A percentile compares a stretch with the other conserved stretches of the same genome.
These are phyloP conservation scores for Diaporthe vaccinii DNA, from an alignment of 2,329 filamentous ascomycete genomes.

Conservation along the genomic window DNA sequence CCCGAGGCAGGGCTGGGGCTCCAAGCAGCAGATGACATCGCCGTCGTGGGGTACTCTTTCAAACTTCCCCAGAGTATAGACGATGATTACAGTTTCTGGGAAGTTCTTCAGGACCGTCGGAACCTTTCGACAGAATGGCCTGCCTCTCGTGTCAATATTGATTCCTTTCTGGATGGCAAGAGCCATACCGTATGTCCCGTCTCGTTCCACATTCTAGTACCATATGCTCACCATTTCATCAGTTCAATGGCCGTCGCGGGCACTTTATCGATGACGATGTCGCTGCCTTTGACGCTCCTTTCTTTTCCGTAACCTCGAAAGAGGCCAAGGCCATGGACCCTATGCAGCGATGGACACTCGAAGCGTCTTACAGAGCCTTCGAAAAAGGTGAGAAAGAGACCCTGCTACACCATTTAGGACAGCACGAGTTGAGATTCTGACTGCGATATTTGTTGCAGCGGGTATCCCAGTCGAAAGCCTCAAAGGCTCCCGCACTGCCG, in stretches of 20 bases:
- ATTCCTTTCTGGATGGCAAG: conserved; percentile 44
- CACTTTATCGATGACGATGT: conserved; percentile 54
- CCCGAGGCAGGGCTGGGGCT: background rate
- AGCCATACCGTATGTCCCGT: conserved; percentile 7
- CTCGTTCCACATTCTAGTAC: background rate
- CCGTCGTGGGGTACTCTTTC: conserved; percentile 54
- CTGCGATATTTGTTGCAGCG: conserved; percentile 44
- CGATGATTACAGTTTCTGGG: conserved; percentile 51
- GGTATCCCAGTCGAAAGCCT: conserved; percentile 50
- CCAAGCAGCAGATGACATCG: conserved; percentile 39
- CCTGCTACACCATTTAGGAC: background rate
- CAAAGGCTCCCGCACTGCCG: conserved; percentile 49
- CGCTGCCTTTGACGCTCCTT: conserved; percentile 54
- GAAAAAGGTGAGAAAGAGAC: conserved; percentile 50
- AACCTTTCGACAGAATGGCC: conserved; percentile 53
- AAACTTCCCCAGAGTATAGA: conserved; percentile 53
- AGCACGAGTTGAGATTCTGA: conserved; percentile 18
- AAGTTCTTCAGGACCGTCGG: conserved; percentile 48
- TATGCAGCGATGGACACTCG: conserved; percentile 52
- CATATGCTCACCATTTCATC: background rate
- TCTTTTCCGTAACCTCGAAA: conserved; percentile 53
- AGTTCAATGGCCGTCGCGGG: conserved; percentile 37
- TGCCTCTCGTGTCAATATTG: conserved; percentile 47
- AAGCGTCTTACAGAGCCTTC: conserved; percentile 53
- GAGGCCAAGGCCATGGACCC: conserved; percentile 56